Percentiles rank a stretch among this genome's conserved stretches.
phyloP scores from a whole-genome alignment of 2,329 filamentous ascomycete genomes.

The Penicillium sp. region DNA sequence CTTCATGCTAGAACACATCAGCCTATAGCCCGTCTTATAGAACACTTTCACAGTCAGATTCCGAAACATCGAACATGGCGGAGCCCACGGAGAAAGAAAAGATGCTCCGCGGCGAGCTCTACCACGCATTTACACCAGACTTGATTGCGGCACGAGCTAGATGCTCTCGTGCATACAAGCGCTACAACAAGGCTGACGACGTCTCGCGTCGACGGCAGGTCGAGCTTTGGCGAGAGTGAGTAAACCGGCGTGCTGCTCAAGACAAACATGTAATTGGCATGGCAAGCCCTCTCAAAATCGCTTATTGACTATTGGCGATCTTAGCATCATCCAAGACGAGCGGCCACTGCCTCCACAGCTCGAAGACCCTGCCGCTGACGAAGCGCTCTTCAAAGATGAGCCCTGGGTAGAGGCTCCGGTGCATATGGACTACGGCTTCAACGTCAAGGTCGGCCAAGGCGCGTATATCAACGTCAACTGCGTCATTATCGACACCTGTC shows the following conservation, averaged over 20 bases:
- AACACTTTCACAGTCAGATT: no score
- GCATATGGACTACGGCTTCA: slow-evolving; percentile 72
- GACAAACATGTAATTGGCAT: not conserved
- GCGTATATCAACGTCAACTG: slow-evolving; percentile 75
- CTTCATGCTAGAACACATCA: not conserved
- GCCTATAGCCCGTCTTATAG: no score
- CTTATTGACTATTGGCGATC: not conserved
- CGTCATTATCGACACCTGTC: slow-evolving; percentile 72
- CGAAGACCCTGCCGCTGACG: slow-evolving; percentile 60
- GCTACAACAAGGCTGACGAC: slow-evolving; percentile 62
- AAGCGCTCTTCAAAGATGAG: slow-evolving; percentile 58
- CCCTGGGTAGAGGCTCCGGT: slow-evolving; percentile 69
- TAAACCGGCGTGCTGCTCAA: slow-evolving; percentile 15
- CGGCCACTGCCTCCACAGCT: slow-evolving; percentile 60
- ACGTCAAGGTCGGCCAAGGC: slow-evolving; percentile 64
- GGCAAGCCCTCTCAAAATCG: not conserved
- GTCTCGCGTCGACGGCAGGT: slow-evolving; percentile 59
- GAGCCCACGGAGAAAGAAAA: slow-evolving; percentile 29
- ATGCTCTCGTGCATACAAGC: slow-evolving; percentile 58
- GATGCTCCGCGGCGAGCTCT: slow-evolving; percentile 68
- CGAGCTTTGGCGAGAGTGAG: slow-evolving; percentile 69
- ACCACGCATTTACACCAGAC: slow-evolving; percentile 68
- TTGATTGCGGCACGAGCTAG: slow-evolving; percentile 60
- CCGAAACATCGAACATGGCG: slow-evolving; percentile 17
- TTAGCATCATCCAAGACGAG: slow-evolving; percentile 60